Evolutionary conservation across 768 basidiomycete species (phyloP).

Genomic region (Panellus pusillus): DNA sequence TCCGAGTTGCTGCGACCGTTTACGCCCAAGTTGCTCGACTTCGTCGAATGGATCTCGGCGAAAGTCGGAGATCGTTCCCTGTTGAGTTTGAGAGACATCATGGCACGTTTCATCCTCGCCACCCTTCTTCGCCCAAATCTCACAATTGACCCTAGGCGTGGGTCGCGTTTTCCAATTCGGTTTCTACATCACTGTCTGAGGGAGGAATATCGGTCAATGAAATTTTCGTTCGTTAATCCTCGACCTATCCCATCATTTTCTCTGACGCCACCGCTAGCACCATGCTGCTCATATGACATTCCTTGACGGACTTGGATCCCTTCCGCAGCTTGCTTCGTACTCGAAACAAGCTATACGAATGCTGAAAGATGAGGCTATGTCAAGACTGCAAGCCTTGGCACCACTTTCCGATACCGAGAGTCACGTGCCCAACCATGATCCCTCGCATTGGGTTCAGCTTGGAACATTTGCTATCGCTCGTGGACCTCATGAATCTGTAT

Average conservation of each 20-base stretch:
- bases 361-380: conserved; percentile 60
- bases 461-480: conserved; percentile 73
- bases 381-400: conserved; percentile 55
- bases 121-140: background rate
- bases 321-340: conserved; percentile 70
- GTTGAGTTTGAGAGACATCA: conserved; percentile 81
- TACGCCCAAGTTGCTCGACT: conserved; percentile 69
- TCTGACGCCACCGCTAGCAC: conserved; percentile 51
- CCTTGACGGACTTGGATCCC: conserved; percentile 82
- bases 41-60: conserved; percentile 75
- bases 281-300: conserved; percentile 93
- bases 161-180: conserved; percentile 83
- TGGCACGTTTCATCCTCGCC: conserved; percentile 50
- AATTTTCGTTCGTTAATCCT: conserved; percentile 56
- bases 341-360: conserved; percentile 56
- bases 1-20: conserved; percentile 50
- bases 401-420: conserved; percentile 40
- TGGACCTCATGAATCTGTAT: conserved; percentile 43
- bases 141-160: conserved; percentile 62
- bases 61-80: conserved; percentile 63
- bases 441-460: conserved; percentile 48
- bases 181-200: conserved; percentile 33
- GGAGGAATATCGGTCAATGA: conserved; percentile 42
- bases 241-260: background rate
- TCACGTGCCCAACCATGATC: conserved; percentile 32